Base-by-base conservation (phyloP, 2,329 filamentous ascomycete genomes). In the Helicocarpus griseus region DNA sequence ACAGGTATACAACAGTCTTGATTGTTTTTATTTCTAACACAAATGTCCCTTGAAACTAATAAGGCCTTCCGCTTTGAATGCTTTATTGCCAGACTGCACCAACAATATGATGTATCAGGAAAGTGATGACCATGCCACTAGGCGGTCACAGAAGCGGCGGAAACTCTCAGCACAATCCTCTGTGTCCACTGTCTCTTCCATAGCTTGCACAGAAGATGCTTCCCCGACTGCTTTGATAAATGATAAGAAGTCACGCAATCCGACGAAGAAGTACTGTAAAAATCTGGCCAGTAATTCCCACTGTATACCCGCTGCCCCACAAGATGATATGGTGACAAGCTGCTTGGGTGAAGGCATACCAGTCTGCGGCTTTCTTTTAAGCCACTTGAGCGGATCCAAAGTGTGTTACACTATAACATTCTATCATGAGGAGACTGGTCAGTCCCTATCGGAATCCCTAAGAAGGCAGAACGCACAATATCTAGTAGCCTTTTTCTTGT, bases 341-440 rank as follows among this genome's bases (percentile, higher is more conserved):
- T 24, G 31, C 45, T 33, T 19, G 19, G 35, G 29, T 19, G 29
- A 38, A 6, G 45, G 38, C 5, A 48, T 48, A 48, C 24, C 31
- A 38, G 31, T 48, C n/a, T 48, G 22, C 31, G 19, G 35, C 45
- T 35, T 48, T 33, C 35, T 48, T 48, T 48, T 19, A 48, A 48
- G 45, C 35, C 26, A 48, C 29, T 4, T 48, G 17, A 33, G 9
- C 45, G 19, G 35, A 31, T 48, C 24, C 31, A 48, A 22, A 38
- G 45, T 48, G 45, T 48, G 31, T 22, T 49, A 49, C 22, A 49
- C 48, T 49, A 40, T 49, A 41, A 49, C 48, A 49, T 49, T 49
- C 26, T 49, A 40, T 41, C 35, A 49, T 19, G 48, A 49, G 22
- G 28, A 49, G 35, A 17, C 35, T 49, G 21, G 22, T 3, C 8